These are phyloP conservation scores for Durio zibethinus DNA, from an alignment of 345 rosid genomes.

Conservation along the genomic window DNA sequence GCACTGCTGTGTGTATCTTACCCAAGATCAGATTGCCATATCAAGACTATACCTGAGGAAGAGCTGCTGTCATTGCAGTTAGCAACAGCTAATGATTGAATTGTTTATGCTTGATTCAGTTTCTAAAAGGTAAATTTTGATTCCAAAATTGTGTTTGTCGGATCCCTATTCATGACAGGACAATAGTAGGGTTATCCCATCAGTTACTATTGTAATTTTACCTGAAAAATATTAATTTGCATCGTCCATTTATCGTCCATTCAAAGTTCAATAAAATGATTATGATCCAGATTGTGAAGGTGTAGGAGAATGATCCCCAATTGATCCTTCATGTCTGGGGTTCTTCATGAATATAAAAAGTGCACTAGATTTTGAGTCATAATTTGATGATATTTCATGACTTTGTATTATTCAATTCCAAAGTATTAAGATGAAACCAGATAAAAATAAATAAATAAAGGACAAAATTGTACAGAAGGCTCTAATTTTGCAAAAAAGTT, in stretches of 20 bases:
- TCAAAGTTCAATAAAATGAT: neutral
- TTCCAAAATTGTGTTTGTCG: neutral
- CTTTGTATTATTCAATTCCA: neutral
- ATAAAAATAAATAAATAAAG: no score
- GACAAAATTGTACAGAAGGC: neutral
- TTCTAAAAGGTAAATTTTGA: neutral
- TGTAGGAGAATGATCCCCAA: neutral
- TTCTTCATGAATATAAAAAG: neutral
- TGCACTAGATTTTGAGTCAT: neutral
- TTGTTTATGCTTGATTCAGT: neutral
- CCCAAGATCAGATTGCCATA: slow-evolving; percentile 76
- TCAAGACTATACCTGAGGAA: slow-evolving; percentile 87
- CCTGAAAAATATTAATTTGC: neutral
- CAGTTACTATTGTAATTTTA: neutral
- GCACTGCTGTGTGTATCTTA: slow-evolving; percentile 77
- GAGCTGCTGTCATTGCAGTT: slow-evolving; percentile 80
- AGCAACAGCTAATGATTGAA: slow-evolving; percentile 80
- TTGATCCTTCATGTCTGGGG: neutral
- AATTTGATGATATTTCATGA: neutral
- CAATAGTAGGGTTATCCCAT: neutral
- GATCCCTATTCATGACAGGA: neutral
- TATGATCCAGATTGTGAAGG: neutral
- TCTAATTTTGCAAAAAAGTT: neutral
- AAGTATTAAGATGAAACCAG: neutral
- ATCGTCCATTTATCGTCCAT: neutral